These are phyloP conservation scores for Dentipellis sp. DNA, from an alignment of 768 basidiomycete genomes.

Conservation along the genomic window DNA sequence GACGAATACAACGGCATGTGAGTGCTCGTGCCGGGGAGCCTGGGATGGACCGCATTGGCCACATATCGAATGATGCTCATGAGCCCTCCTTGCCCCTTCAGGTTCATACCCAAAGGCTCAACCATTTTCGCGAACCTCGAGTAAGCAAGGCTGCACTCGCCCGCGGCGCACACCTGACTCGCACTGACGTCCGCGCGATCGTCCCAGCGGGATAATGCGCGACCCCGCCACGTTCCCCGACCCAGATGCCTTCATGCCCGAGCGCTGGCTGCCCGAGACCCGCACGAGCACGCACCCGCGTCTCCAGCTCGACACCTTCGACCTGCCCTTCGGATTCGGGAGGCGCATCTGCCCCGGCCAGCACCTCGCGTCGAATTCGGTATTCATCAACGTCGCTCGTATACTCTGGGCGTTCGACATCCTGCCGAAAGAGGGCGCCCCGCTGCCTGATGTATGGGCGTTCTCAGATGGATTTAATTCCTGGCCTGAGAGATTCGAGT, in stretches of 20 bases:
- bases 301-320: conserved; percentile 1
- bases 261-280: conserved; percentile 7
- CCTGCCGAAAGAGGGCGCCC: neutral
- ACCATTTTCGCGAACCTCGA: conserved; percentile 16
- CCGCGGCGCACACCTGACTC: neutral
- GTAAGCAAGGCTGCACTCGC: conserved; percentile 3
- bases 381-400: conserved; percentile 12
- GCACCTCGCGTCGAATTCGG: conserved; percentile 12
- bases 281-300: neutral
- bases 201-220: conserved; percentile 16
- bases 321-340: conserved; percentile 9
- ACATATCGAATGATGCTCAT: neutral
- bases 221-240: conserved; percentile 15
- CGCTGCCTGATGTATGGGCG: neutral
- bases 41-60: neutral
- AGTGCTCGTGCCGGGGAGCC: neutral
- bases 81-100: neutral
- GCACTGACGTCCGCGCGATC: neutral
- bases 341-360: conserved; percentile 14
- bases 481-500: neutral
- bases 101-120: conserved; percentile 16
- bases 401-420: conserved; percentile 14
- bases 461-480: conserved; percentile 2
- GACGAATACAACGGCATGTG: conserved; percentile 13
- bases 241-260: conserved; percentile 15